These are phyloP conservation scores for Lignosus rhinocerotis DNA, from an alignment of 1,284 basidiomycete species.

Conservation along the genomic window DNA sequence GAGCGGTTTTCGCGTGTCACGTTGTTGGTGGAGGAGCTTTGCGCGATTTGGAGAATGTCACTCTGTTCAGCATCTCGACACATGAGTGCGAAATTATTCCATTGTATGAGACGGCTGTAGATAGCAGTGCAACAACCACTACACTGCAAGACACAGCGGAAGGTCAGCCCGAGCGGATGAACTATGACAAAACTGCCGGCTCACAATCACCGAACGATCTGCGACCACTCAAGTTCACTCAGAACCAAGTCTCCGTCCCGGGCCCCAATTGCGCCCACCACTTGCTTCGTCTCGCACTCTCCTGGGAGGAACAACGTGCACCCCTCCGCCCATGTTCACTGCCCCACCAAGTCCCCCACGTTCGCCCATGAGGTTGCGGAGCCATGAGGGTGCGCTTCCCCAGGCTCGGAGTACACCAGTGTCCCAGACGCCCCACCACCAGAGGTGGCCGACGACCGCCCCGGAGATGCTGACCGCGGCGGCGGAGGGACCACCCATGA, in stretches of 20 bases:
- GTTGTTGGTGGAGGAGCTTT: neutral
- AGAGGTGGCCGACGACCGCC: conserved; percentile 73
- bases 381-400: conserved; percentile 42
- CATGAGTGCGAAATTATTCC: neutral
- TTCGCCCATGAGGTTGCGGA: conserved; percentile 37
- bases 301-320: conserved; percentile 35
- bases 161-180: neutral
- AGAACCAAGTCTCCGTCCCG: conserved; percentile 41
- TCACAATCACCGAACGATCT: neutral
- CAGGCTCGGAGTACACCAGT: conserved; percentile 22
- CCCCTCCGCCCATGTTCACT: conserved; percentile 29
- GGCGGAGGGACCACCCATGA: conserved; percentile 60
- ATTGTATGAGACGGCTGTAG: neutral
- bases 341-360: conserved; percentile 18
- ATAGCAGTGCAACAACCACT: neutral
- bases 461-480: conserved; percentile 67
- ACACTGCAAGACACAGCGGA: neutral
- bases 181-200: neutral
- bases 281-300: conserved; percentile 26
- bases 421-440: conserved; percentile 73
- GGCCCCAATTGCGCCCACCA: conserved; percentile 42
- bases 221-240: conserved; percentile 1
- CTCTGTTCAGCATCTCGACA: neutral
- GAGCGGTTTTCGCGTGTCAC: neutral
- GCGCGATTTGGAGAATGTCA: neutral